Percentiles rank a stretch among this genome's conserved stretches.
These are phyloP conservation scores for Eragrostis tef DNA, from an alignment of 202 grass and related monocot species.

Conservation along the genomic window DNA sequence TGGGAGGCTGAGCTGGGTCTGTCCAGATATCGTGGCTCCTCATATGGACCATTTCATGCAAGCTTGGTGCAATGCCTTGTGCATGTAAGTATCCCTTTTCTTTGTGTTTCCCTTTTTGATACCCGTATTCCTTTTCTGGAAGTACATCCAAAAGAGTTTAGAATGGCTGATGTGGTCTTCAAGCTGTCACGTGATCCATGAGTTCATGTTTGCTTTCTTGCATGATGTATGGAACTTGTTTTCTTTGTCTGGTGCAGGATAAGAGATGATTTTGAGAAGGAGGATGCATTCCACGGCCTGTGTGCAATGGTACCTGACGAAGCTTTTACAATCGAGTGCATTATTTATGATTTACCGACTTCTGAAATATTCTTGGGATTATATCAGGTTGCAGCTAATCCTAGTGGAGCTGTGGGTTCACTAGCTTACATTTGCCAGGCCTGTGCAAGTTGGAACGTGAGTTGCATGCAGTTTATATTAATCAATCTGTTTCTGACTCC, in stretches of 20 bases:
- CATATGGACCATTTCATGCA: conserved; percentile 96
- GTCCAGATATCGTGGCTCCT: conserved; percentile 88
- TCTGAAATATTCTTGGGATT: conserved; percentile 24
- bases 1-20: conserved; percentile 96
- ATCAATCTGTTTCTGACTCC: not conserved
- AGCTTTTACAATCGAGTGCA: not conserved
- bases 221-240: conserved; percentile 22
- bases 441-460: conserved; percentile 94
- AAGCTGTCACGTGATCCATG: conserved; percentile 2
- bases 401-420: conserved; percentile 67
- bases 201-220: conserved; percentile 18
- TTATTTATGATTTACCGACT: conserved; percentile 4
- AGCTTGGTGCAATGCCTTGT: conserved; percentile 84
- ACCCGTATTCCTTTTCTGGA: not conserved
- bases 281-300: conserved; percentile 91
- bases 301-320: conserved; percentile 75
- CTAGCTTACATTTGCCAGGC: conserved; percentile 81
- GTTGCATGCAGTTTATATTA: conserved; percentile 10
- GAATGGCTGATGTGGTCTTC: not conserved
- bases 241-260: conserved; percentile 61
- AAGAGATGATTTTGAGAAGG: conserved; percentile 99
- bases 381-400: conserved; percentile 82
- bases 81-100: conserved; percentile 65
- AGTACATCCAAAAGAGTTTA: not conserved
- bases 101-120: not conserved